Percentiles rank a stretch among this genome's conserved stretches.
phyloP scores from a whole-genome alignment of 257 asterid species.

The Paraleonurus japonicus region DNA sequence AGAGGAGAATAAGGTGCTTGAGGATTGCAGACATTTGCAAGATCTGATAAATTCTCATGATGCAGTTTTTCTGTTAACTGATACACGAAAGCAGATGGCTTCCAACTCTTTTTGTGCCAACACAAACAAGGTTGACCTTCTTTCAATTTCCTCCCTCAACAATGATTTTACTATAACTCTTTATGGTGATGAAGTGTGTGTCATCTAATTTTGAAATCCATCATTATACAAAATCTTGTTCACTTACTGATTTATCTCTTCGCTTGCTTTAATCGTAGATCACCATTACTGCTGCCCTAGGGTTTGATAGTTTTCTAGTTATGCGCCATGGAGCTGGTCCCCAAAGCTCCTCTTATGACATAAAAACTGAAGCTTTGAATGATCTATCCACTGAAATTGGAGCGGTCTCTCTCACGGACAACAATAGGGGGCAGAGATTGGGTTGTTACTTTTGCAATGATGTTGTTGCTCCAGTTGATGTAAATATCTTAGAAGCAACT shows the following conservation, averaged over 20 bases:
- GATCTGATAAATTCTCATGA: conserved; percentile 80
- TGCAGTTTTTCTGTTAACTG: conserved; percentile 80
- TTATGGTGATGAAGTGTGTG: background rate
- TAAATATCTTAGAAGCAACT: conserved; percentile 34
- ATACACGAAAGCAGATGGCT: conserved; percentile 99
- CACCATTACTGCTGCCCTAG: conserved; percentile 87
- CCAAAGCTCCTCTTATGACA: conserved; percentile 32
- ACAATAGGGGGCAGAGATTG: conserved; percentile 46
- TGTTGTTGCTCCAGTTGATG: conserved; percentile 95
- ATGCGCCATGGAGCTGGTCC: conserved; percentile 99
- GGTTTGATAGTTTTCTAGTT: conserved; percentile 94
- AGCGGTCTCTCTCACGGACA: conserved; percentile 34
- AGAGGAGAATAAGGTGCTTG: conserved; percentile 70
- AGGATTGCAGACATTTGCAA: conserved; percentile 62
- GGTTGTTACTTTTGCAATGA: conserved; percentile 98
- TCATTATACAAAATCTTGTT: conserved; percentile 3
- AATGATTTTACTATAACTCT: background rate
- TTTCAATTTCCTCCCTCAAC: conserved; percentile 1
- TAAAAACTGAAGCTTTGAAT: conserved; percentile 33
- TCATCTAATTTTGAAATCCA: conserved; percentile 12
- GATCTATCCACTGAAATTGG: conserved; percentile 43
- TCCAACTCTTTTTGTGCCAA: conserved; percentile 85
- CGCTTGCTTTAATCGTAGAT: conserved; percentile 46
- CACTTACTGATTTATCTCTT: background rate
- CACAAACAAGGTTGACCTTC: conserved; percentile 67